These are phyloP conservation scores for Camellia granthamiana DNA, from an alignment of 148 eudicot genomes.

Conservation along the genomic window DNA sequence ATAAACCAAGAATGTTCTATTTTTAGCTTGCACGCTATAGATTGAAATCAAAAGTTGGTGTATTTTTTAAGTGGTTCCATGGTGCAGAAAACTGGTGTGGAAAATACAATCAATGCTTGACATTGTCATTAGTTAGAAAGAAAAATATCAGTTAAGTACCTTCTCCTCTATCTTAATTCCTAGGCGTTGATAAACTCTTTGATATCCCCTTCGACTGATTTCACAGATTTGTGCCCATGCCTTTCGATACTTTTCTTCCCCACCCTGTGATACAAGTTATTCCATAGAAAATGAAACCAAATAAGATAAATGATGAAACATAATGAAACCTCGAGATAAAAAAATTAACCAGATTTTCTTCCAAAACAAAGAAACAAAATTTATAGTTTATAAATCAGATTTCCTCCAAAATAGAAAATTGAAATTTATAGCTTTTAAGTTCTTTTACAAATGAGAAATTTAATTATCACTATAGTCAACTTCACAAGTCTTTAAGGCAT, in stretches of 20 bases:
- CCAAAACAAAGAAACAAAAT: slow-evolving; percentile 4
- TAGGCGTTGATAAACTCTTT: slow-evolving; percentile 70
- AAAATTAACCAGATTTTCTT: background rate
- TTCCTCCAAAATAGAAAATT: background rate
- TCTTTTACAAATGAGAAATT: background rate
- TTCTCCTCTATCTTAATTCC: slow-evolving; percentile 82
- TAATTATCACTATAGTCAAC: background rate
- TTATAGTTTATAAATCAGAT: background rate
- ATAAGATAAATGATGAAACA: background rate
- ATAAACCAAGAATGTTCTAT: background rate
- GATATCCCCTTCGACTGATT: slow-evolving; percentile 76
- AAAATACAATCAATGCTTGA: background rate
- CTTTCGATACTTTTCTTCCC: slow-evolving; percentile 66
- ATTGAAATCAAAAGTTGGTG: background rate
- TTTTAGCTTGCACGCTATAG: background rate
- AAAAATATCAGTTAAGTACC: too few species aligned
- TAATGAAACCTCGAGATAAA: background rate
- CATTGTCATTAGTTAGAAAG: background rate
- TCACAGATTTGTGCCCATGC: slow-evolving; percentile 94
- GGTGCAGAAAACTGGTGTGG: background rate
- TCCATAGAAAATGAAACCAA: background rate
- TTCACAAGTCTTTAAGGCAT: background rate
- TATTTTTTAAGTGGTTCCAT: background rate
- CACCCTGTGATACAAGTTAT: slow-evolving; percentile 49
- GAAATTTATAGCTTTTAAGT: background rate